Base-by-base conservation (phyloP, 2,329 filamentous ascomycete genomes). In the Alternaria metachromatica region DNA sequence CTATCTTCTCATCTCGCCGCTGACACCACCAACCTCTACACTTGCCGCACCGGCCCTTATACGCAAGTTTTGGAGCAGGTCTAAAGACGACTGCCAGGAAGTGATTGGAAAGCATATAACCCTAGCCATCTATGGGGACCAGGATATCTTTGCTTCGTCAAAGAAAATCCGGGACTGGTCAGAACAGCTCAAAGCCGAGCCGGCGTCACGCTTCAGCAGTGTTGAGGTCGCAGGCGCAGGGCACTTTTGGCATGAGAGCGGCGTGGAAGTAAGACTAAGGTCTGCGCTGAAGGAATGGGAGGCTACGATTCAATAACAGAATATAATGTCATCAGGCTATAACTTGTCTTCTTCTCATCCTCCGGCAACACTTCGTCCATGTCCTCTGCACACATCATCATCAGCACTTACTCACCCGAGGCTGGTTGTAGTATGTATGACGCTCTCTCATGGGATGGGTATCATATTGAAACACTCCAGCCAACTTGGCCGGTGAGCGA, bases 111-210 rank as follows among this genome's bases (percentile, higher is more conserved):
- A 70, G 41, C 68, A 76, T 51, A 57, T 58, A 6, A 90, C 90
- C 0, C 77, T 97, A 33, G 89, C 88, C 0, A 79, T 97, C 0
- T 97, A 90, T 73, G 95, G 94, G 2, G 88, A 90, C 55, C 83
- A 86, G 5, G 94, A 98, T 77, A 81, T 85, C 0, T 96, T 97
- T 68, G 89, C 92, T 1, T 87, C 89, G 1, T 83, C 83, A 4
- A 86, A 84, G 62, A 92, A 88, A 77, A 82, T 94, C 69, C 85
- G 87, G 11, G 80, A 83, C 1, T 97, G 94, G 94, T 83, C 84
- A 10, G 80, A 82, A 44, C 84, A 83, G 63, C 80, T 94, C 48
- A 77, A 80, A 18, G 76, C 58, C 5, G 74, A 72, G 5, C 43
- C 68, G 9, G 69, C 61, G 5, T 63, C 63, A 13, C 59, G 64